Evolutionary conservation across 2,329 filamentous ascomycete species (phyloP).

Genomic region (Ophioceras dolichostomum): DNA sequence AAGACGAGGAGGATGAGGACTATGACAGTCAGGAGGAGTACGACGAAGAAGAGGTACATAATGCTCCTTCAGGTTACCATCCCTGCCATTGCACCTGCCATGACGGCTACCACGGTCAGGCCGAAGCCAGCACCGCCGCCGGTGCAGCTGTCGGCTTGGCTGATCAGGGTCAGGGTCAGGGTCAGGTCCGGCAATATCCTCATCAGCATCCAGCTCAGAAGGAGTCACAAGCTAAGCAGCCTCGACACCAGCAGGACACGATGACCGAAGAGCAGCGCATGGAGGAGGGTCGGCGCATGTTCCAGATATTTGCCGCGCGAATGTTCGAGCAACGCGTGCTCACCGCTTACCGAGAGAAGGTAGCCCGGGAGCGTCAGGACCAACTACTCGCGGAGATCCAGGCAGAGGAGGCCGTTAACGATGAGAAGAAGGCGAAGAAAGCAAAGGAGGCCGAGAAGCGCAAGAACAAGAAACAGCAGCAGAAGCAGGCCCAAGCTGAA

Average conservation of each 20-base stretch:
- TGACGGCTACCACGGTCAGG: constrained; percentile 1
- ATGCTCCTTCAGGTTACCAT: too few relatives aligned
- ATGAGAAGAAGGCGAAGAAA: constrained; percentile 81
- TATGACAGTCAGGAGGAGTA: constrained; percentile 55
- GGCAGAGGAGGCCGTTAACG: constrained; percentile 66
- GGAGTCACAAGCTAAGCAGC: constrained; percentile 19
- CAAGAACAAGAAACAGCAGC: constrained; percentile 84
- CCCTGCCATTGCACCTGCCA: constrained; percentile 2
- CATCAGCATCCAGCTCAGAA: too few relatives aligned
- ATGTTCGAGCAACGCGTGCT: constrained; percentile 99
- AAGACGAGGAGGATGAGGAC: constrained; percentile 42
- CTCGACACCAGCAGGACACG: constrained; percentile 56
- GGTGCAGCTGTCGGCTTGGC: background rate
- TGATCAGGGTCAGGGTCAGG: constrained; percentile 1
- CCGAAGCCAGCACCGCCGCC: background rate
- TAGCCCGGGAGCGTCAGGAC: constrained; percentile 81
- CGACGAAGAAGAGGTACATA: constrained; percentile 66
- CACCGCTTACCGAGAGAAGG: constrained; percentile 95
- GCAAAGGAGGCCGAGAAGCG: constrained; percentile 88
- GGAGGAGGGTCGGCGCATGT: constrained; percentile 97
- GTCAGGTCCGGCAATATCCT: too few relatives aligned
- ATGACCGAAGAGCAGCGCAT: constrained; percentile 98
- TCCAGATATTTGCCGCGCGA: constrained; percentile 95
- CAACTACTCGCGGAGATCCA: constrained; percentile 85
- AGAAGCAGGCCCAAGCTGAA: constrained; percentile 82